Evolutionary conservation across 225 moss, liverwort and hornwort species (phyloP).

Genomic region (Polytrichum formosum): DNA sequence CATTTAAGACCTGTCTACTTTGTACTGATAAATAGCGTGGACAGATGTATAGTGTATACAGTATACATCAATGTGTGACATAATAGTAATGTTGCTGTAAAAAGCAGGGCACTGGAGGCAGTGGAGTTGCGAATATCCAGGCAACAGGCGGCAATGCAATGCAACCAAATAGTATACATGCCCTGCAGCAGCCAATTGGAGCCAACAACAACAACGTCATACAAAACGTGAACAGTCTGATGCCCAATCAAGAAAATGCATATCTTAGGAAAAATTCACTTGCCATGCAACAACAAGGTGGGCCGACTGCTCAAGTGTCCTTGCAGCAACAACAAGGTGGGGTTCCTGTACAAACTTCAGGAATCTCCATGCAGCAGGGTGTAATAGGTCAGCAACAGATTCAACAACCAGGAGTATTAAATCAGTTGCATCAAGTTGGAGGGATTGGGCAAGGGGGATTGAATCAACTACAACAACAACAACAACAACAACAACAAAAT

Average conservation of each 20-base stretch:
- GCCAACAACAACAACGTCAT: neutral
- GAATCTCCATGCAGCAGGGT: neutral
- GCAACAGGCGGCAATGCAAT: neutral
- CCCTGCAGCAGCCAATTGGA: conserved; percentile 1
- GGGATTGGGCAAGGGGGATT: neutral
- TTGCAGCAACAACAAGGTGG: conserved; percentile 3
- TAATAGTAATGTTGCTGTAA: conserved; percentile 1
- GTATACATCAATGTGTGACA: too few species aligned
- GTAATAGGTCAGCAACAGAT: too few species aligned
- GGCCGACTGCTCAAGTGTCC: neutral
- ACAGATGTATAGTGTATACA: too few species aligned
- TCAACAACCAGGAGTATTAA: neutral
- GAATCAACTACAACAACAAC: neutral
- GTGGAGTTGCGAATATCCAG: neutral
- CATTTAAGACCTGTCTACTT: too few species aligned
- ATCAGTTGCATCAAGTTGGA: neutral
- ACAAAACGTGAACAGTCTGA: neutral
- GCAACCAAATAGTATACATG: conserved; percentile 1
- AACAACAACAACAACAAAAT: too few species aligned
- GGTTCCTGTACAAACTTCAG: neutral
- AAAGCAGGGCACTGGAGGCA: conserved; percentile 22
- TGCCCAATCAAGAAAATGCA: neutral
- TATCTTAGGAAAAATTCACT: neutral
- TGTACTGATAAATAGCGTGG: too few species aligned
- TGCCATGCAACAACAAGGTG: neutral